Evolutionary conservation across 306 rosid species (phyloP).

Genomic region (Echinosophora koreensis): DNA sequence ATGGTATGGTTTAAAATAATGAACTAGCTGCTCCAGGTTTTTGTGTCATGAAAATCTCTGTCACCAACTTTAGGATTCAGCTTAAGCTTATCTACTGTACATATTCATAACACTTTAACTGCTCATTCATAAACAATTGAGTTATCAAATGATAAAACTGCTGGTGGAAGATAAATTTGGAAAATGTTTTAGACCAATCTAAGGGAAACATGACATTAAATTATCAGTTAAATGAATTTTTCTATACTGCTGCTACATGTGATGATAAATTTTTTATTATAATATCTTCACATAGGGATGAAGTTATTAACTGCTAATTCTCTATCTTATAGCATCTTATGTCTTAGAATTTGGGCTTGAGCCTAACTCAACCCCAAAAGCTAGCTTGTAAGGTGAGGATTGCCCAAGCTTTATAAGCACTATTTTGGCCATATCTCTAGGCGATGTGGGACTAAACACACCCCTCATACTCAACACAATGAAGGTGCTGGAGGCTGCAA

Average conservation of each 20-base stretch:
- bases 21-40: background rate
- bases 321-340: background rate
- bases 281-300: slow-evolving; percentile 11
- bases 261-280: background rate
- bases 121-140: background rate
- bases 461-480: no score
- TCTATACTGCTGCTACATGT: background rate
- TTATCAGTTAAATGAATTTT: slow-evolving; percentile 26
- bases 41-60: slow-evolving; percentile 11
- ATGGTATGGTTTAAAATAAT: background rate
- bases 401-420: no score
- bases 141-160: slow-evolving; percentile 25
- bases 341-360: no score
- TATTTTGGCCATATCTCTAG: no score
- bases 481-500: no score
- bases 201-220: slow-evolving; percentile 10
- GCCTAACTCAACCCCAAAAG: no score
- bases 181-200: background rate
- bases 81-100: slow-evolving; percentile 9
- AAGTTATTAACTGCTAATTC: background rate
- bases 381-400: no score
- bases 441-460: no score
- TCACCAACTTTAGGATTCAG: background rate
- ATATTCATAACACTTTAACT: background rate
- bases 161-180: background rate